Evolutionary conservation across 495 filamentous ascomycete species (phyloP).

Genomic region (Neurospora intermedia): DNA sequence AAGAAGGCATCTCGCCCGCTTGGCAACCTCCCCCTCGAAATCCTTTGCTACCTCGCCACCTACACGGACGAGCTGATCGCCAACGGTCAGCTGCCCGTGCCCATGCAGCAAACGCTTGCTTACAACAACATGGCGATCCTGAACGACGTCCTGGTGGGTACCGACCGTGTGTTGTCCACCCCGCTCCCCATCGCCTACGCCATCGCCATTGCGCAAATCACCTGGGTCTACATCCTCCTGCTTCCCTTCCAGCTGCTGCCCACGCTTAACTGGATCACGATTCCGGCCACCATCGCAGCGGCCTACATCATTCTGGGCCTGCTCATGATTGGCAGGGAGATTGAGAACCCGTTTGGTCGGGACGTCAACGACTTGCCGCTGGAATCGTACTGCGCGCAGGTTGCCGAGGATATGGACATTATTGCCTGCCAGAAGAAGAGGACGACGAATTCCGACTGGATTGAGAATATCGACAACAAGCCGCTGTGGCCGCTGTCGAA

Average conservation of each 20-base stretch:
- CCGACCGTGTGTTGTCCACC: slow-evolving; percentile 75
- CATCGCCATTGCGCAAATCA: slow-evolving; percentile 79
- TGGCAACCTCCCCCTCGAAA: slow-evolving; percentile 69
- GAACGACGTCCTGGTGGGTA: slow-evolving; percentile 63
- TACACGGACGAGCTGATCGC: slow-evolving; percentile 47
- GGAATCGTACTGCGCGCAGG: slow-evolving; percentile 62
- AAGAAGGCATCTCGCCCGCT: slow-evolving; percentile 53
- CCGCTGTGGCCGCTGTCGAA: slow-evolving; percentile 59
- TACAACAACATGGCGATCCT: slow-evolving; percentile 46
- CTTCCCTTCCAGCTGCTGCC: slow-evolving; percentile 74
- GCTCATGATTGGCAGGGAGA: slow-evolving; percentile 71
- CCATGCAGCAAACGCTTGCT: slow-evolving; percentile 39
- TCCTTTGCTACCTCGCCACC: slow-evolving; percentile 58
- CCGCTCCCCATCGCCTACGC: slow-evolving; percentile 76
- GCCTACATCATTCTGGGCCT: slow-evolving; percentile 90
- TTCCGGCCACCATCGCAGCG: slow-evolving; percentile 66
- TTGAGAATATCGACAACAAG: slow-evolving; percentile 45
- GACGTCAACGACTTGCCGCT: slow-evolving; percentile 84
- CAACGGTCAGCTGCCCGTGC: slow-evolving; percentile 44
- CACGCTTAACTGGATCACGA: slow-evolving; percentile 60
- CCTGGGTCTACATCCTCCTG: slow-evolving; percentile 74
- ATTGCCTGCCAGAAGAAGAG: slow-evolving; percentile 48
- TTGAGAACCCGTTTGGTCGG: slow-evolving; percentile 81
- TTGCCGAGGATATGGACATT: slow-evolving; percentile 63
- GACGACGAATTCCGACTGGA: slow-evolving; percentile 46